Evolutionary conservation across 805 yeast genomes (phyloP), one percentile per base, ranked within the genome.

Genomic region (Kuraishia piskuri): DNA sequence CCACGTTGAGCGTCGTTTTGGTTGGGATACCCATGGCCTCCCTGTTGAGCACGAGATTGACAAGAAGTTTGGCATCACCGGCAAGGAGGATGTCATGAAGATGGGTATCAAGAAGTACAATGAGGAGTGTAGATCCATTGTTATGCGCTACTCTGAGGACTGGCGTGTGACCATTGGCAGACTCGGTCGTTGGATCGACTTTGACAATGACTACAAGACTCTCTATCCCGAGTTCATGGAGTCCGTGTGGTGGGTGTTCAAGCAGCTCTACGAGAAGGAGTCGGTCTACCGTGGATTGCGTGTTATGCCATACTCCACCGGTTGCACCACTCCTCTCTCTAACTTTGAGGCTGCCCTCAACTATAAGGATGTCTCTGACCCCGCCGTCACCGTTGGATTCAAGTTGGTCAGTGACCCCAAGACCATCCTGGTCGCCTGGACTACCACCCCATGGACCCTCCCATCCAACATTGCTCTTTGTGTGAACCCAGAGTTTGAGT

Each of bases 1-100:
- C 70, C 89, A 86, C 63, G 99, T 94, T 47, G 97, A 89, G 72
- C 88, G 99, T 74, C 82, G 98, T 64, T 94, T 94, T 60, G 99
- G 99, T 57, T 94, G 99, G 99, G 99, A 94, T 73, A 94, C 99
- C 54, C 99, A 94, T 70, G 99, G 99, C 54, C 82, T 94, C 59
- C 99, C 99, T 50, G 90, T 94, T 55, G 99, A 94, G 75, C 97
- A 94, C 70, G 97, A 92, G 71, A 94, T 94, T 63, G 99, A 94
- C 88, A 94, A 95, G 86, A 87, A 88, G 67, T 79, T 94, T 61
- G 96, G 95, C 44, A 90, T 94, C 72, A 84, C 86, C 53, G 87
- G 96, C 63, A 94, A 91, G 71, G 92, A 88, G 52, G 99, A 94
- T 67, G 99, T 94, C 55, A 82, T 90, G 86, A 81, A 80, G 53